Conservation (phyloP, 495 filamentous ascomycete species). For the Terfezia claveryi region DNA sequence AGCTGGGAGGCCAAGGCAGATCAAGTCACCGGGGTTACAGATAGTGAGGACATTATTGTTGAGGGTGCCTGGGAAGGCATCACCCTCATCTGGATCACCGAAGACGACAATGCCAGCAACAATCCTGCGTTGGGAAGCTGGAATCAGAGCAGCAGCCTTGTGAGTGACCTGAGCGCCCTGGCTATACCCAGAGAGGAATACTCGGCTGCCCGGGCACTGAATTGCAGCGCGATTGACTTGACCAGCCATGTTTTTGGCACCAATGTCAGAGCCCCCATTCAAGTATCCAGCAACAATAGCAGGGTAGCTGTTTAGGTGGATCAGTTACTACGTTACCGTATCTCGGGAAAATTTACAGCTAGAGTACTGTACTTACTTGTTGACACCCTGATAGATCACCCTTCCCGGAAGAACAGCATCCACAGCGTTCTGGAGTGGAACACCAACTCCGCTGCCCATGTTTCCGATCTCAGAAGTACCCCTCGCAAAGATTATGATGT, state of each 20-base stretch:
- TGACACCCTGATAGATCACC: slow-evolving; percentile 9
- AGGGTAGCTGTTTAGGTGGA: not conserved
- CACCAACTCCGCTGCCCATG: slow-evolving; percentile 12
- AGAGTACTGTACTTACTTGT: slow-evolving; percentile 3
- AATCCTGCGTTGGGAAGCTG: not conserved
- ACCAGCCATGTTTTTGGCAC: slow-evolving; percentile 27
- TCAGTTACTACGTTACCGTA: no score
- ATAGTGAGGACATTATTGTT: slow-evolving; percentile 12
- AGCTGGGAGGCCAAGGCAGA: slow-evolving; percentile 8
- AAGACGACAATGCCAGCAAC: slow-evolving; percentile 13
- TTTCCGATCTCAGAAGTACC: slow-evolving; percentile 13
- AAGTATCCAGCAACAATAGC: slow-evolving; percentile 26
- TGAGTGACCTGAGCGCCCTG: slow-evolving; percentile 16
- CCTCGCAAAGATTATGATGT: slow-evolving; percentile 12
- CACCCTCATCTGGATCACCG: slow-evolving; percentile 11
- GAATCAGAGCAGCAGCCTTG: slow-evolving; percentile 7
- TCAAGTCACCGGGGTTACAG: slow-evolving; percentile 10
- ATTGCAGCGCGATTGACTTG: slow-evolving; percentile 26
- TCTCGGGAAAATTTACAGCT: no score
- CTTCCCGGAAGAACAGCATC: not conserved
- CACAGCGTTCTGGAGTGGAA: slow-evolving; percentile 6
- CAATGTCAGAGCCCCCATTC: slow-evolving; percentile 23
- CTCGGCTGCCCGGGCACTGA: slow-evolving; percentile 37
- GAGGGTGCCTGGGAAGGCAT: slow-evolving; percentile 8
- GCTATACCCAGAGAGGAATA: slow-evolving; percentile 24